Percentiles rank a stretch among this genome's conserved stretches.
Evolutionary conservation across 2,329 filamentous ascomycete species (phyloP).

Genomic region (Trichoderma sp.): DNA sequence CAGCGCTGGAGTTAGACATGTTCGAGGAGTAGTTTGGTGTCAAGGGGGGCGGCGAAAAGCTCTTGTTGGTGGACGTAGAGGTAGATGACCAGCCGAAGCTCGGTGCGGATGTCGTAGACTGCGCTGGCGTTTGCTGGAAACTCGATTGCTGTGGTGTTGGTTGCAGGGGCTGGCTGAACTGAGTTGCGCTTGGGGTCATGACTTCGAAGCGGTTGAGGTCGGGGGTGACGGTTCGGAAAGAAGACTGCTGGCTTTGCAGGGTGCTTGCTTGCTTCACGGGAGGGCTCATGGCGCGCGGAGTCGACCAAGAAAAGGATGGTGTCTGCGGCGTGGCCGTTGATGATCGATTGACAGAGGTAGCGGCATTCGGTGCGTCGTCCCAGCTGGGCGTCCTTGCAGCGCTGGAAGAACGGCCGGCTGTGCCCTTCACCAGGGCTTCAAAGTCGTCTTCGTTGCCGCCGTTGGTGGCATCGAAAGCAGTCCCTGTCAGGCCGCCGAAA

Average conservation of each 20-base stretch:
- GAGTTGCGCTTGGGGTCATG: conserved; percentile 60
- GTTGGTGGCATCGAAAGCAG: conserved; percentile 54
- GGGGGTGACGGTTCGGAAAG: conserved; percentile 60
- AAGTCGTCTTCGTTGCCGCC: conserved; percentile 72
- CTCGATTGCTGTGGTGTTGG: conserved; percentile 39
- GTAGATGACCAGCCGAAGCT: conserved; percentile 56
- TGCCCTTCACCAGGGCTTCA: conserved; percentile 83
- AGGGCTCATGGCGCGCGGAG: conserved; percentile 48
- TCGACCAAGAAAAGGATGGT: conserved; percentile 65
- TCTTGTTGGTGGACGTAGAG: conserved; percentile 32
- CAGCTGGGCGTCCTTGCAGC: conserved; percentile 50
- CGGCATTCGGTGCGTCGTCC: conserved; percentile 46
- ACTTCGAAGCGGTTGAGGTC: conserved; percentile 58
- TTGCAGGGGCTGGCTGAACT: conserved; percentile 63
- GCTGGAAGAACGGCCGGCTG: conserved; percentile 42
- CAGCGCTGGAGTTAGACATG: conserved; percentile 36
- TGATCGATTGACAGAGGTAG: conserved; percentile 31
- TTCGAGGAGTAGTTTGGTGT: conserved; percentile 35
- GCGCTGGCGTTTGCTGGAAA: conserved; percentile 34
- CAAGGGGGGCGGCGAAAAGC: conserved; percentile 32
- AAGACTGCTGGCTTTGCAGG: conserved; percentile 43
- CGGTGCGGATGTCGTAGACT: conserved; percentile 35
- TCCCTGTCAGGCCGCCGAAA: conserved; percentile 68
- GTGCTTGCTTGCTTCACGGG: conserved; percentile 36
- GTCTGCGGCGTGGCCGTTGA: conserved; percentile 45